Percentiles rank a stretch among this genome's conserved stretches.
These are phyloP conservation scores for Parastagonospora avenae DNA, from an alignment of 2,329 filamentous ascomycete species.

Conservation along the genomic window DNA sequence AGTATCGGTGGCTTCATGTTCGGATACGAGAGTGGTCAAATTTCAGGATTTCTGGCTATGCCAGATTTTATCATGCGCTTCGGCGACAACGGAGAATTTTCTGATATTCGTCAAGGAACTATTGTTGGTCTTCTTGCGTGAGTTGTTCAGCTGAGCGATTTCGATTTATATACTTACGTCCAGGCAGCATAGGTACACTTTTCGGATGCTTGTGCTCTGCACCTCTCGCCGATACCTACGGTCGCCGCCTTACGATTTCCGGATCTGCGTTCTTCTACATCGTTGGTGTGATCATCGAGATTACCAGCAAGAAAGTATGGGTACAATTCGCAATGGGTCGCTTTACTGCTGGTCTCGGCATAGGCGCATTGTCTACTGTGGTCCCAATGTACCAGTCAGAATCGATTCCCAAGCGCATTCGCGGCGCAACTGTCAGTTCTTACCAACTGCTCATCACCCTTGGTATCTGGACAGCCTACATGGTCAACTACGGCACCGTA, in stretches of 20 bases:
- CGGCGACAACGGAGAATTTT: slow-evolving; percentile 40
- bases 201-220: slow-evolving; percentile 67
- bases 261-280: slow-evolving; percentile 66
- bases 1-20: slow-evolving; percentile 45
- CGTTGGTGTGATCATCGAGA: slow-evolving; percentile 69
- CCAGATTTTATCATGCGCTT: slow-evolving; percentile 40
- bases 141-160: slow-evolving; percentile 4
- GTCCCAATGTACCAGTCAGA: slow-evolving; percentile 68
- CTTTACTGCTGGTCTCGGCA: slow-evolving; percentile 67
- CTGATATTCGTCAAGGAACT: slow-evolving; percentile 39
- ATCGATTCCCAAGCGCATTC: slow-evolving; percentile 67
- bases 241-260: slow-evolving; percentile 67
- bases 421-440: slow-evolving; percentile 65
- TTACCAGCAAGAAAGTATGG: slow-evolving; percentile 63
- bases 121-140: slow-evolving; percentile 45
- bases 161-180: neutral
- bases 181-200: slow-evolving; percentile 65
- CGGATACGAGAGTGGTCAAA: slow-evolving; percentile 16
- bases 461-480: slow-evolving; percentile 63
- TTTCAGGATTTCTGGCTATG: slow-evolving; percentile 41
- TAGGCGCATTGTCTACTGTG: slow-evolving; percentile 67
- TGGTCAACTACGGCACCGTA: slow-evolving; percentile 66
- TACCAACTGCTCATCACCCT: slow-evolving; percentile 74
- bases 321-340: slow-evolving; percentile 68
- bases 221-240: slow-evolving; percentile 65